Percentiles rank a stretch among this genome's conserved stretches.
Conservation (phyloP, 257 asterid genomes). For the Gentiana macrophylla region DNA sequence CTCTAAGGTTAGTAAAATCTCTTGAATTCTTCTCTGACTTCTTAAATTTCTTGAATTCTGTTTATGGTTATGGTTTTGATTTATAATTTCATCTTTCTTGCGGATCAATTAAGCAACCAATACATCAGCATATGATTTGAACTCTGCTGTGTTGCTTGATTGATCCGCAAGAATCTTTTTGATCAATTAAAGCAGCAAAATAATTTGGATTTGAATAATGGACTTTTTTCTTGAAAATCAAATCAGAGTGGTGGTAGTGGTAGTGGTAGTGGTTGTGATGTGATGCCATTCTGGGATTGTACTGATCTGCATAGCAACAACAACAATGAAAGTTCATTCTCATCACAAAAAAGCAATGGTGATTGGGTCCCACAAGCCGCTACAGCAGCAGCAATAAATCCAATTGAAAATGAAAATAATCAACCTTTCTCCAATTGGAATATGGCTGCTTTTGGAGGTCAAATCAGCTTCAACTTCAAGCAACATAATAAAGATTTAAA, state of each 20-base stretch:
- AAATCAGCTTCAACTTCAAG: conserved; percentile 18
- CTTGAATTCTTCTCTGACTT: neutral
- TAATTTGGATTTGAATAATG: neutral
- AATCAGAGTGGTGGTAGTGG: too few relatives aligned
- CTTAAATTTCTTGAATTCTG: neutral
- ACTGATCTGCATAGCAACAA: conserved; percentile 11
- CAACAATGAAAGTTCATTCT: conserved; percentile 18
- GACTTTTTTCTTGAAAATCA: neutral
- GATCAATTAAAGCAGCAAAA: neutral
- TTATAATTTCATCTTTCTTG: too few relatives aligned
- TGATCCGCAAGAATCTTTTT: too few relatives aligned
- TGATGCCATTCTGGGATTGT: conserved; percentile 40
- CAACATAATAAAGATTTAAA: conserved; percentile 4
- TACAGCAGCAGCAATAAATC: conserved; percentile 3
- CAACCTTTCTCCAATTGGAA: conserved; percentile 25
- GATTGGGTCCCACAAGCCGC: conserved; percentile 66
- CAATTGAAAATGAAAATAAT: conserved; percentile 11
- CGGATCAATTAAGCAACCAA: too few relatives aligned
- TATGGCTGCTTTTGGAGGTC: conserved; percentile 22
- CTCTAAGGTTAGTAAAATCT: conserved; percentile 40
- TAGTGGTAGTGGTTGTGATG: conserved; percentile 37
- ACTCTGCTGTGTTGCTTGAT: too few relatives aligned
- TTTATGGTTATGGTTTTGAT: neutral
- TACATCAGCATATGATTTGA: too few relatives aligned
- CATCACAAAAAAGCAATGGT: conserved; percentile 30